phyloP scores from a whole-genome alignment of 148 eudicot genomes.

The Pouteria glomerata region DNA sequence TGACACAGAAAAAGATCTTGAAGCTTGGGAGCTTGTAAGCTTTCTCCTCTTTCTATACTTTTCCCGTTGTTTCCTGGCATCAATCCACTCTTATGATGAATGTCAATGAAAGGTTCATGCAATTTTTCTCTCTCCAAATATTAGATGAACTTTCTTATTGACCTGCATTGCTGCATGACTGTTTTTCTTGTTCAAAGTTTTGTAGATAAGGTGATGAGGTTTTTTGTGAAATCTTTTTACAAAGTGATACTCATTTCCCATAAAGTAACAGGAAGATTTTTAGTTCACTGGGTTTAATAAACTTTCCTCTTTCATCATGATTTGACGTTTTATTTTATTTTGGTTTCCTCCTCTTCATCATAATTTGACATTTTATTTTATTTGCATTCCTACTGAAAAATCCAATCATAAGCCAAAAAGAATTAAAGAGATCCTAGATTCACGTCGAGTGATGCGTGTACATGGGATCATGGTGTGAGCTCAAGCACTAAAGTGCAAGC shows the following conservation, averaged over 20 bases:
- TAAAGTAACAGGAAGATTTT: neutral
- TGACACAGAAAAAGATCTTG: conserved; percentile 34
- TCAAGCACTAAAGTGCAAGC: too few relatives aligned
- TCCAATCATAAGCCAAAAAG: too few relatives aligned
- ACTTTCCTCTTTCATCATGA: neutral
- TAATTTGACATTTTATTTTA: too few relatives aligned
- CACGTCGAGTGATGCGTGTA: too few relatives aligned
- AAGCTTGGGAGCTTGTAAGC: conserved; percentile 91
- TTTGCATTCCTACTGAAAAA: too few relatives aligned
- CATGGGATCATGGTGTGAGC: too few relatives aligned
- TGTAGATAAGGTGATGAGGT: neutral
- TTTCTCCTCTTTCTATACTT: conserved; percentile 3
- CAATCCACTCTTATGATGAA: neutral
- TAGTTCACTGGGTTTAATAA: neutral
- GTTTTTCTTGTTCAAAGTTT: neutral
- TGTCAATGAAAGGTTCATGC: neutral
- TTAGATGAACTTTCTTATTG: neutral
- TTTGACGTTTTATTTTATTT: conserved; percentile 3
- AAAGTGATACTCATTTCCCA: neutral
- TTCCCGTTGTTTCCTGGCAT: neutral
- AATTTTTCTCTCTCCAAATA: neutral
- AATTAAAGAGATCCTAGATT: too few relatives aligned
- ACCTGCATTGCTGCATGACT: neutral
- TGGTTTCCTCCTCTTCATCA: neutral
- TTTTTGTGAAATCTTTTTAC: neutral